These are phyloP conservation scores for Cyphellophora attinorum DNA, from an alignment of 2,329 filamentous ascomycete genomes.

Conservation along the genomic window DNA sequence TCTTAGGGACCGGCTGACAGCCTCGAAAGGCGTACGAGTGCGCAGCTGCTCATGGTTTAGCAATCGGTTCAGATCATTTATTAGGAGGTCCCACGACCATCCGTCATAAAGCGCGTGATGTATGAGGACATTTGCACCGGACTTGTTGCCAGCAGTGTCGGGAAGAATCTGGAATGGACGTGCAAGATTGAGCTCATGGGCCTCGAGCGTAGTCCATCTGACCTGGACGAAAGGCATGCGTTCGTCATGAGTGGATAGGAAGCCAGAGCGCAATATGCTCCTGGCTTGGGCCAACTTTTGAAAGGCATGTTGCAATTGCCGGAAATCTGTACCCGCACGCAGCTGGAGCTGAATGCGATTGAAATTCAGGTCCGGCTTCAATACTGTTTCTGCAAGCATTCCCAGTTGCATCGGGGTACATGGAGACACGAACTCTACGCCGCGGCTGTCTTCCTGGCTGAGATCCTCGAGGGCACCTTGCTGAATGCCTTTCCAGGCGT, in stretches of 20 bases:
- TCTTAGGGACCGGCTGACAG: conserved; percentile 31
- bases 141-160: conserved; percentile 4
- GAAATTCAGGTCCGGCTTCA: conserved; percentile 55
- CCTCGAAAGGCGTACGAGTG: conserved; percentile 49
- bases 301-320: conserved; percentile 42
- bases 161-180: conserved; percentile 53
- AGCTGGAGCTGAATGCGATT: conserved; percentile 66
- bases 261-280: conserved; percentile 65
- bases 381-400: conserved; percentile 68
- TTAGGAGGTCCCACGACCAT: conserved; percentile 75
- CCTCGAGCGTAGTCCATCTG: conserved; percentile 46
- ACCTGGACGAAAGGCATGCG: conserved; percentile 50
- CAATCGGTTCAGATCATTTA: conserved; percentile 54
- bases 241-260: conserved; percentile 41
- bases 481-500: conserved; percentile 8
- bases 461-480: background rate
- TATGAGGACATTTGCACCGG: conserved; percentile 41
- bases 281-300: conserved; percentile 43
- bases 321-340: conserved; percentile 22
- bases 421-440: conserved; percentile 34
- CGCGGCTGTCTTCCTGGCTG: conserved; percentile 1
- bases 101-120: conserved; percentile 87
- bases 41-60: conserved; percentile 26
- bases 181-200: conserved; percentile 32
- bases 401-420: conserved; percentile 68